phyloP scores from a whole-genome alignment of 2,329 filamentous ascomycete species.

The Epichloe coenophiala region DNA sequence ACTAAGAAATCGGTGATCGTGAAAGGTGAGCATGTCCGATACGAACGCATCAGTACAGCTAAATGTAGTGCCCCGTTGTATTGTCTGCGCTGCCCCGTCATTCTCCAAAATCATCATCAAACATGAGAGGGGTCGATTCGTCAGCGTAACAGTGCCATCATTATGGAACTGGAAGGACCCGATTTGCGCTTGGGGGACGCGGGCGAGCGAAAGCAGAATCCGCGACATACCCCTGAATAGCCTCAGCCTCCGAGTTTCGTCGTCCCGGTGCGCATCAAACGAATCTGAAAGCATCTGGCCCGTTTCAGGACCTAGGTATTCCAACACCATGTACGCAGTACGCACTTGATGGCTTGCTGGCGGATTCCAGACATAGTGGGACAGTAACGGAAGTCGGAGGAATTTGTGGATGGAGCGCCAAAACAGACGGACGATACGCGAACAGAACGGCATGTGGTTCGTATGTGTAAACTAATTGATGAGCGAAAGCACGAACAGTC shows the following conservation, averaged over 20 bases:
- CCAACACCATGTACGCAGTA: conserved; percentile 15
- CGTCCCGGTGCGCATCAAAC: conserved; percentile 9
- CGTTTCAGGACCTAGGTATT: conserved; percentile 11
- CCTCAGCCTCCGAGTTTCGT: conserved; percentile 5
- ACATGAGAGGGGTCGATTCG: conserved; percentile 17
- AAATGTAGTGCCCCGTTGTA: conserved; percentile 17
- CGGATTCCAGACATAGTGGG: too few species aligned
- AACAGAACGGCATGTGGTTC: too few species aligned
- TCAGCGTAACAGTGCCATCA: conserved; percentile 16
- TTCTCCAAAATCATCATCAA: conserved; percentile 19
- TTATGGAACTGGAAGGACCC: conserved; percentile 1
- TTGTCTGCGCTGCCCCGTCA: conserved; percentile 17
- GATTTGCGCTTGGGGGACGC: not conserved
- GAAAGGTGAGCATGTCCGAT: conserved; percentile 11
- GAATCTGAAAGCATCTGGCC: conserved; percentile 17
- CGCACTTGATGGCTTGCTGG: too few species aligned
- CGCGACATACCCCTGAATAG: too few species aligned
- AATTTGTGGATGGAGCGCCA: too few species aligned
- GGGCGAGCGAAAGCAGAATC: too few species aligned
- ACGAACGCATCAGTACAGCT: conserved; percentile 14
- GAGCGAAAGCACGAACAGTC: too few species aligned
- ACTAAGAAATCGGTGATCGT: conserved; percentile 13
- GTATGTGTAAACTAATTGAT: too few species aligned
- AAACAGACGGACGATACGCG: too few species aligned
- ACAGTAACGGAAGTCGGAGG: too few species aligned